Evolutionary conservation across 139 green algal genomes (phyloP), one percentile per base, ranked within the genome.

Genomic region (Nannochloris sp.): DNA sequence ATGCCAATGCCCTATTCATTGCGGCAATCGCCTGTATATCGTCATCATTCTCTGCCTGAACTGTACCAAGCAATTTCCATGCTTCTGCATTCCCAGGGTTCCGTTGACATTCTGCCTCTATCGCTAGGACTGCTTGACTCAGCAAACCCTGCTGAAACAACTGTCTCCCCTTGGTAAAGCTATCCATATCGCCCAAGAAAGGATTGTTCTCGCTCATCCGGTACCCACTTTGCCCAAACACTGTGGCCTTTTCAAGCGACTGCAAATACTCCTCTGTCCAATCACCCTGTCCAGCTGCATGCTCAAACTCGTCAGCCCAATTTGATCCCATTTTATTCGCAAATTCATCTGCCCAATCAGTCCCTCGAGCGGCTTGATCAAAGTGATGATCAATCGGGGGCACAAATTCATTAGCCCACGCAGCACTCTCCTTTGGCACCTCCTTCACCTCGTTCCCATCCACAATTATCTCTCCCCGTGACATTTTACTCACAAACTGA

Each of bases 41-140:
- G 66, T 99, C 89, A 70, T 99, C 94, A 55, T 99, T 99, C 78
- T 99, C 94, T 14, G 94, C 94, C 36, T 99, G 44, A 49, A 92
- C 86, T 3, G 81, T 92, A 18, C 94, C 94, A 65, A 99, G 82
- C 76, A 98, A 77, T 59, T 85, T 79, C 94, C 94, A 99, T 1
- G 86, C 88, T 56, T 95, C 84, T 10, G 80, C 74, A 63, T 91
- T 90, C 60, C 75, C 48, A 3, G 81, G 80, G 24, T 90, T 71
- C 62, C 79, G 50, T 69, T 84, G 78, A 36, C 95, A 89, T 71
- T 89, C 92, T 5, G 94, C 94, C 68, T 99, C 94, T 48, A 97
- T 71, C 10, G 94, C 94, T 60, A 99, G 81, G 4, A 85, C 83
- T 2, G 94, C 93, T 64, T 99, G 92, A 15, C 65, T 85, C 51